Evolutionary conservation across 495 filamentous ascomycete genomes (phyloP).

Genomic region (Penicillium lagena): DNA sequence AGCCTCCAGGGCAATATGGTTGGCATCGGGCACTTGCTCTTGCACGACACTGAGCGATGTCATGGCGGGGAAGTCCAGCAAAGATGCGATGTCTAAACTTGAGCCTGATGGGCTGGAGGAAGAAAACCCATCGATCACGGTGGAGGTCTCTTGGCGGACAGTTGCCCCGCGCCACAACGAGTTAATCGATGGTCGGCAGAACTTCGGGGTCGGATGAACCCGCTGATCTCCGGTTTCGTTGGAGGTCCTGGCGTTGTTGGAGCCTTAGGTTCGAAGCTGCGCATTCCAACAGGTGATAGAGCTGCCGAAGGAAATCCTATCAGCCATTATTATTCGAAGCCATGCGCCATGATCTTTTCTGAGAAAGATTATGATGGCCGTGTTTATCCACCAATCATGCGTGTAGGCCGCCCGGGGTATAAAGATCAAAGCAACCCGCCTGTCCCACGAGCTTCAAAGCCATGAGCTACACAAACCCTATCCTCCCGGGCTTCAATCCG

Average conservation of each 20-base stretch:
- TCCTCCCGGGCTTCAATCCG: conserved; percentile 37
- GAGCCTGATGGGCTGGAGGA: background rate
- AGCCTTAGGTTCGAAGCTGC: too few species aligned
- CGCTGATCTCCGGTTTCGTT: too few species aligned
- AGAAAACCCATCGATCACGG: background rate
- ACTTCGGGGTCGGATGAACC: background rate
- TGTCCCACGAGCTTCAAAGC: conserved; percentile 2
- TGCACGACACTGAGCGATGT: conserved; percentile 7
- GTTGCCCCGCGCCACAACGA: too few species aligned
- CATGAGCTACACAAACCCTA: conserved; percentile 22
- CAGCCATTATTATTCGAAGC: too few species aligned
- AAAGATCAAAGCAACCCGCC: conserved; percentile 3
- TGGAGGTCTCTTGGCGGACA: background rate
- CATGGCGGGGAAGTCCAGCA: background rate
- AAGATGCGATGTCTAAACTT: conserved; percentile 1
- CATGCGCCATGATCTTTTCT: too few species aligned
- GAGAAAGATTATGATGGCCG: background rate
- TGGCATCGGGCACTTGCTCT: conserved; percentile 4
- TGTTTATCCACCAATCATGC: conserved; percentile 17
- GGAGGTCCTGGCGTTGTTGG: too few species aligned
- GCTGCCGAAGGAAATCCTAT: too few species aligned
- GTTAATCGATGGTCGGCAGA: background rate
- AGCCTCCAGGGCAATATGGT: conserved; percentile 14
- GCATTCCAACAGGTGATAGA: too few species aligned
- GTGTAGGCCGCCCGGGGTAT: too few species aligned